Percentiles rank a stretch among this genome's conserved stretches.
Conservation (phyloP, 805 yeast genomes). For the Cyberlindnera mrakii region DNA sequence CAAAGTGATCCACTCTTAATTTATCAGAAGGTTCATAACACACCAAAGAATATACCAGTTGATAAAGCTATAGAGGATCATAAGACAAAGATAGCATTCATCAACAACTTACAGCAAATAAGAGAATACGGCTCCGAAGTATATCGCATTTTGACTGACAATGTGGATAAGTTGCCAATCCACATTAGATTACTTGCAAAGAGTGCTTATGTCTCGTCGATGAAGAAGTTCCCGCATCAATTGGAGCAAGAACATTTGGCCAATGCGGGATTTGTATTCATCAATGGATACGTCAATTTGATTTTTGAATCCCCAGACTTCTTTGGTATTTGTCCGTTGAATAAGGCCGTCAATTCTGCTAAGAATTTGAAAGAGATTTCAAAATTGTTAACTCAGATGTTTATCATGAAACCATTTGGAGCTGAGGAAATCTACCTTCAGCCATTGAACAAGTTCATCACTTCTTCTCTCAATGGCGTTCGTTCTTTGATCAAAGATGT, state of each 20-base stretch:
- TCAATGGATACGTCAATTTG: slow-evolving; percentile 44
- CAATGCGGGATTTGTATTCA: slow-evolving; percentile 60
- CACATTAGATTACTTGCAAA: slow-evolving; percentile 53
- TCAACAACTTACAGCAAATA: slow-evolving; percentile 64
- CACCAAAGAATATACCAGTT: slow-evolving; percentile 38
- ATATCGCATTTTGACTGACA: slow-evolving; percentile 43
- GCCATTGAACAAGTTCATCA: slow-evolving; percentile 72
- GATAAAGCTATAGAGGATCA: slow-evolving; percentile 75
- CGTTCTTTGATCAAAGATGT: slow-evolving; percentile 39
- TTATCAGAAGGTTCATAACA: slow-evolving; percentile 35
- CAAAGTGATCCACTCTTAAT: slow-evolving; percentile 77
- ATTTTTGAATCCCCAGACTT: slow-evolving; percentile 48
- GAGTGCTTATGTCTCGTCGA: slow-evolving; percentile 33
- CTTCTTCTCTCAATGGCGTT: slow-evolving; percentile 41
- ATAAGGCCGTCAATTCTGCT: slow-evolving; percentile 11
- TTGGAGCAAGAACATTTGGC: slow-evolving; percentile 54
- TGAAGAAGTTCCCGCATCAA: slow-evolving; percentile 49
- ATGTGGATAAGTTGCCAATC: slow-evolving; percentile 43
- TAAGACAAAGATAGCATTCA: slow-evolving; percentile 64
- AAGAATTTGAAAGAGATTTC: slow-evolving; percentile 53
- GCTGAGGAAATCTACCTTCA: slow-evolving; percentile 59
- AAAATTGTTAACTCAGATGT: slow-evolving; percentile 57
- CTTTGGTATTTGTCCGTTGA: slow-evolving; percentile 41
- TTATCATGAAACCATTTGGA: slow-evolving; percentile 62
- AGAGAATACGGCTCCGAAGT: slow-evolving; percentile 66